Percentiles rank a stretch among this genome's conserved stretches.
Evolutionary conservation across 2,329 filamentous ascomycete species (phyloP).

Genomic region (Aspergillus awamori): DNA sequence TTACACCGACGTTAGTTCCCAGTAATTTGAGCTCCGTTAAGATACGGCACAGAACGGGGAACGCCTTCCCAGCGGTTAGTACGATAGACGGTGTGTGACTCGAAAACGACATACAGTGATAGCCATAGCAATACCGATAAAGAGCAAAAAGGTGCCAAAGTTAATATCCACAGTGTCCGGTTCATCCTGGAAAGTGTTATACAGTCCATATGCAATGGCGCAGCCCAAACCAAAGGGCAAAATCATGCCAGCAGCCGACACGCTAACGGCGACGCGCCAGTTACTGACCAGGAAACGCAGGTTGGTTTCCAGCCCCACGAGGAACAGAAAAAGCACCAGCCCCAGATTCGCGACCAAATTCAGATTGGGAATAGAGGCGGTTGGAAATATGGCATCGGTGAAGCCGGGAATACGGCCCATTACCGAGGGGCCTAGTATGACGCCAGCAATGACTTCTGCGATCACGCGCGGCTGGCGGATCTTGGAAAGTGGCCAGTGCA

Average conservation of each 20-base stretch:
- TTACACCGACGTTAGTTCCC: conserved; percentile 79
- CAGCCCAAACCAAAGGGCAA: conserved; percentile 81
- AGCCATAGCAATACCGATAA: conserved; percentile 89
- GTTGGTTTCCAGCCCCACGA: conserved; percentile 86
- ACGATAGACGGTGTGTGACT: too few species aligned
- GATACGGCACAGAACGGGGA: conserved; percentile 92
- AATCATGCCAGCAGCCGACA: conserved; percentile 77
- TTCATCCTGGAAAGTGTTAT: conserved; percentile 69
- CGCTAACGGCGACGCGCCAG: conserved; percentile 76
- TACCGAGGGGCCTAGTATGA: conserved; percentile 82
- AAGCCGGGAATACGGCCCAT: conserved; percentile 86
- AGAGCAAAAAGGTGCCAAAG: conserved; percentile 69
- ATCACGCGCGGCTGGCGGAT: conserved; percentile 81
- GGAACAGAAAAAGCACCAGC: conserved; percentile 80
- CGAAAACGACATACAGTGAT: conserved; percentile 64
- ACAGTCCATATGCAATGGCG: conserved; percentile 79
- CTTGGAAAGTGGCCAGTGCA: conserved; percentile 76
- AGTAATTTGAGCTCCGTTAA: conserved; percentile 88
- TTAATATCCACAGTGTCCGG: conserved; percentile 58
- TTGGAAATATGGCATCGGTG: conserved; percentile 73
- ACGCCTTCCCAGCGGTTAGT: conserved; percentile 50
- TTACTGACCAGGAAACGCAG: conserved; percentile 75
- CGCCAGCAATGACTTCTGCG: conserved; percentile 81
- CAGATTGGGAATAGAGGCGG: conserved; percentile 72
- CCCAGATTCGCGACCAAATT: conserved; percentile 80